Percentiles rank a stretch among this genome's conserved stretches.
These are phyloP conservation scores for Apiospora arundinis DNA, from an alignment of 2,329 filamentous ascomycete species.

Conservation along the genomic window DNA sequence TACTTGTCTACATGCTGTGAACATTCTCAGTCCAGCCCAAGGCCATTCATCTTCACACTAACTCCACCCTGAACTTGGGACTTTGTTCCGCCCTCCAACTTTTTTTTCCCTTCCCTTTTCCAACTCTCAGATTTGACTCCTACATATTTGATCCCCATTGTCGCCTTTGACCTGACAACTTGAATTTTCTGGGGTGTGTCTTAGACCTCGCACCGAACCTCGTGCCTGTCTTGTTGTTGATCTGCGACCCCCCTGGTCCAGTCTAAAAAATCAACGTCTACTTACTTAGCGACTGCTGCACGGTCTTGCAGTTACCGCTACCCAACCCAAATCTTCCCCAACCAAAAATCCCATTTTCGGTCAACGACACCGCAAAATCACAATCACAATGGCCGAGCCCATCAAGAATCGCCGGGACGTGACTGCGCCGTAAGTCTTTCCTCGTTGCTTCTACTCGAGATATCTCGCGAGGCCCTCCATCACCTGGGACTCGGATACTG, in stretches of 20 bases:
- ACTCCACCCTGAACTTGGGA: slow-evolving; percentile 17
- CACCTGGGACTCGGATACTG: slow-evolving; percentile 16
- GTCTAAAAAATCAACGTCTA: slow-evolving; percentile 16
- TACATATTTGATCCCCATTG: slow-evolving; percentile 12
- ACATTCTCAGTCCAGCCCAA: slow-evolving; percentile 19
- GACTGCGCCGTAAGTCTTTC: slow-evolving; percentile 62
- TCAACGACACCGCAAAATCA: slow-evolving; percentile 34
- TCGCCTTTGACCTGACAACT: slow-evolving; percentile 16
- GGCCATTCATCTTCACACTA: slow-evolving; percentile 13
- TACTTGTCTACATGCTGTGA: slow-evolving; percentile 13
- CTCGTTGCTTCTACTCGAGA: slow-evolving; percentile 22
- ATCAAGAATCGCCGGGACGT: slow-evolving; percentile 69
- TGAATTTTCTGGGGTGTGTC: slow-evolving; percentile 16
- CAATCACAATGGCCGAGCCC: slow-evolving; percentile 63
- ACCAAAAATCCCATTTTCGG: slow-evolving; percentile 32
- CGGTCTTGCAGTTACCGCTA: slow-evolving; percentile 19
- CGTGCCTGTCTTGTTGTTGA: slow-evolving; percentile 21
- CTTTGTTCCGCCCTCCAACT: slow-evolving; percentile 18
- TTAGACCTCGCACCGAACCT: slow-evolving; percentile 14
- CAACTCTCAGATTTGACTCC: slow-evolving; percentile 11
- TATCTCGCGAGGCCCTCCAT: slow-evolving; percentile 13
- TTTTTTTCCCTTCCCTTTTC: slow-evolving; percentile 8
- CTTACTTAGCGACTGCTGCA: slow-evolving; percentile 19
- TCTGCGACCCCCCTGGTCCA: slow-evolving; percentile 18
- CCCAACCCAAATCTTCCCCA: slow-evolving; percentile 23